Base-by-base conservation (phyloP, 2,329 filamentous ascomycete species). In the Mollisia scopiformis region DNA sequence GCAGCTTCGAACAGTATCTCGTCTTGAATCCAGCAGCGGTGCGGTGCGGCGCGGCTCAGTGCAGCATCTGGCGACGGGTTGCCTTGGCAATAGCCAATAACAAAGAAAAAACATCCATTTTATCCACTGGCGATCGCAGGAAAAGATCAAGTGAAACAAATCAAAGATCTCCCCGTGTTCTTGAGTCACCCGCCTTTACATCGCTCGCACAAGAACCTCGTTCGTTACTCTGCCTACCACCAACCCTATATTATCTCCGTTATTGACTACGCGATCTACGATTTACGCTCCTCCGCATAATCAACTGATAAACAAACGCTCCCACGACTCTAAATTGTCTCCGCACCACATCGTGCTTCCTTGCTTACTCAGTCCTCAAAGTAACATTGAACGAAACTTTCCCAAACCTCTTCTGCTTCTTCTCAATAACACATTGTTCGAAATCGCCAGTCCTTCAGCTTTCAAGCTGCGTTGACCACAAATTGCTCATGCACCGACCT, bases 161-260 rank as follows among this genome's bases (percentile, higher is more conserved):
- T n/a, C n/a, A n/a, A n/a, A n/a, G n/a, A n/a, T n/a, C n/a, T n/a
- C n/a, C n/a, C n/a, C n/a, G n/a, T n/a, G n/a, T n/a, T n/a, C n/a
- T 41, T 54, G 58, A 61, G 30, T 61, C 53, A 55, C 27, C 27
- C 28, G n/a, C n/a, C n/a, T n/a, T n/a, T n/a, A n/a, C n/a, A n/a
- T n/a, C n/a, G n/a, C n/a, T n/a, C n/a, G n/a, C n/a, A n/a, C n/a
- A n/a, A n/a, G n/a, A n/a, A n/a, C n/a, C n/a, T n/a, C n/a, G n/a
- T 16, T 46, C 51, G 58, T 61, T 58, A 33, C 50, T 51, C 58
- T 63, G 58, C 58, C 61, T 63, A 61, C 58, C 16, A 21, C 33
- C 33, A 11, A 6, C 6, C 6, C 55, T 61, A 51, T 49, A 46
- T 16, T 27, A 55, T 52, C n/a, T 33, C 16, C 30, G 41, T 21